Percentiles rank a stretch among this genome's conserved stretches.
phyloP scores from a whole-genome alignment of 164 flowering plant genomes.

The Litsea cubeba region DNA sequence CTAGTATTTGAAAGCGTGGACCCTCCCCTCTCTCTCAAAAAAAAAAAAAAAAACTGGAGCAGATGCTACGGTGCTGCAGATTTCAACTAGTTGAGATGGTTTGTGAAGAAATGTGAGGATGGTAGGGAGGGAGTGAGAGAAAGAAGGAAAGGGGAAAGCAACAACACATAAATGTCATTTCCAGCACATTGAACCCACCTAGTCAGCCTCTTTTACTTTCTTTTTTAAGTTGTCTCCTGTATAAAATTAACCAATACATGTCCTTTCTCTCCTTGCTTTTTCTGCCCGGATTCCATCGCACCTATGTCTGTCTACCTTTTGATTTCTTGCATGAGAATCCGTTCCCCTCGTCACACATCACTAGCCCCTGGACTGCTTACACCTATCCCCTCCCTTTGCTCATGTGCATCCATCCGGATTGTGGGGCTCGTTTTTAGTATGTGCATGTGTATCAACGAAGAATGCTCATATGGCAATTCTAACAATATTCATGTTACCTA shows the following conservation, averaged over 20 bases:
- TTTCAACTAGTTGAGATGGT: too few species aligned
- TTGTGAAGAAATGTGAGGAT: too few species aligned
- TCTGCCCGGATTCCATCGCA: not conserved
- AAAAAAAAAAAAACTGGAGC: too few species aligned
- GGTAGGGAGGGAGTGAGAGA: not conserved
- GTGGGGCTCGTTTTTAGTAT: too few species aligned
- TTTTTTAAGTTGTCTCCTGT: too few species aligned
- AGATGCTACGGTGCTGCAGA: too few species aligned
- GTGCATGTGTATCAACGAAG: too few species aligned
- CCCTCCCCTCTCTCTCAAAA: too few species aligned
- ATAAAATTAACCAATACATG: not conserved
- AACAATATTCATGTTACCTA: too few species aligned
- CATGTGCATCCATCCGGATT: not conserved
- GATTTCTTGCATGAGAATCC: not conserved
- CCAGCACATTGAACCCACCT: conserved; percentile 1
- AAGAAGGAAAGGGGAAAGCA: not conserved
- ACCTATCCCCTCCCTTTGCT: not conserved
- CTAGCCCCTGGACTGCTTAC: not conserved
- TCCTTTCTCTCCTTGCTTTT: not conserved
- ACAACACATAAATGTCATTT: not conserved
- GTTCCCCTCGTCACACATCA: not conserved
- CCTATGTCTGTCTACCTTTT: not conserved
- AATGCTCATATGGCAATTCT: too few species aligned
- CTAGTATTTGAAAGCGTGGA: too few species aligned
- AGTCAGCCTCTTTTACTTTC: not conserved